Evolutionary conservation across 2,329 filamentous ascomycete genomes (phyloP).

Genomic region (Aspergillus oerlinghausenensis): DNA sequence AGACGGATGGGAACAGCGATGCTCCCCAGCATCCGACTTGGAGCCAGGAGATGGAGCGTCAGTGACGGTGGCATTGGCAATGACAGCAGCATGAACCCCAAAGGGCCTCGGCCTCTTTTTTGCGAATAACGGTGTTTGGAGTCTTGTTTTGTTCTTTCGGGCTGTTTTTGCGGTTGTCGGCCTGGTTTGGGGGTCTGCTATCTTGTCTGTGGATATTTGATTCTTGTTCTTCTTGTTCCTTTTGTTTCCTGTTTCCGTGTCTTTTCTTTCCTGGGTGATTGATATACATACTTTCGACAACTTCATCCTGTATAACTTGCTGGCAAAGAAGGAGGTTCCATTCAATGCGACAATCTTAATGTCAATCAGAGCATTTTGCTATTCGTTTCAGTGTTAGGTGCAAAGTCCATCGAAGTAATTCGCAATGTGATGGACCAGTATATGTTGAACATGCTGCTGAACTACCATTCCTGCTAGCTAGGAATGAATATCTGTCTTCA

Average conservation of each 20-base stretch:
- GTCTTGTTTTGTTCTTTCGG: constrained; percentile 11
- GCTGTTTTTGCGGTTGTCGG: constrained; percentile 6
- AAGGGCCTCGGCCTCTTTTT: constrained; percentile 18
- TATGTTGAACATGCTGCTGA: too few relatives aligned
- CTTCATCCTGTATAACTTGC: background rate
- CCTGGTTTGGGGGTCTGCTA: background rate
- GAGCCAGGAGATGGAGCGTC: background rate
- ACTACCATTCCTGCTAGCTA: too few relatives aligned
- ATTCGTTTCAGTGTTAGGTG: too few relatives aligned
- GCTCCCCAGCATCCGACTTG: constrained; percentile 1
- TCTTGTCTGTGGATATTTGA: background rate
- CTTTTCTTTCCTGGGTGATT: background rate
- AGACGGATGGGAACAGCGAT: constrained; percentile 3
- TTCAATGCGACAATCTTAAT: background rate
- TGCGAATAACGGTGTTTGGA: constrained; percentile 17
- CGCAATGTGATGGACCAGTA: background rate
- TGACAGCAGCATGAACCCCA: constrained; percentile 1
- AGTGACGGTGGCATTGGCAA: background rate
- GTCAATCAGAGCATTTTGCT: background rate
- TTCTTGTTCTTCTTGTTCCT: background rate
- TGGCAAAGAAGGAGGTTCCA: background rate
- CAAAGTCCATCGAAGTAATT: background rate
- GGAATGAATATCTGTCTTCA: too few relatives aligned
- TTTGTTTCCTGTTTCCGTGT: background rate
- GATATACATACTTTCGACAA: background rate